Evolutionary conservation across 768 basidiomycete genomes (phyloP), one percentile per base, ranked within the genome.

Genomic region (Royoungia palumana): DNA sequence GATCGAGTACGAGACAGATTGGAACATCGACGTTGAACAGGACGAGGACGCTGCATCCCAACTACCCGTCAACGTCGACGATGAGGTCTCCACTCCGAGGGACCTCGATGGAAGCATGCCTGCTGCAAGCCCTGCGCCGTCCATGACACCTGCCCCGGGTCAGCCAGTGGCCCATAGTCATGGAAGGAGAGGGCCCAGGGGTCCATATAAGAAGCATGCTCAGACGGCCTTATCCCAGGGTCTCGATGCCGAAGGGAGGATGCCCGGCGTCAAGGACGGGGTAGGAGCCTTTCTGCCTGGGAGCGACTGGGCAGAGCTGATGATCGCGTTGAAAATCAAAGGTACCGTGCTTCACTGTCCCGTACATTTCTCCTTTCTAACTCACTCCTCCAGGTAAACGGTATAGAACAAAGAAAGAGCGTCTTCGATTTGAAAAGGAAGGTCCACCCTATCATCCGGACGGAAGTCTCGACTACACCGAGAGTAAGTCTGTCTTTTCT

Each of bases 1-100:
- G 35, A 87, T 89, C 49, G 87, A 89, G 47, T 85, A 84, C 61
- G 87, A 89, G 69, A 81, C 84, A 1, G 85, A 89, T 62, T 89
- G 87, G 87, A 89, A 87, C 56, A 84, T 89, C 49, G 87, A 91
- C 44, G 71, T 86, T 9, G 87, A 87, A 58, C 78, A 77, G 30
- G 87, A 86, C 35, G 85, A 73, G 10, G 72, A 69, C 3, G 61
- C 47, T 7, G 36, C 66, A 1, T 52, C 58, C 8, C 62, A 62
- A 16, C 47, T 22, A 3, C 57, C 37, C 50, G 32, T 71, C 50
- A 69, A 65, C 9, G 63, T 72, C 35, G 72, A 75, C 1, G 71
- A 80, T 27, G 56, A 60, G 25, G 52, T 53, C 8, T 69, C 65
- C 0, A 74, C 76, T 11, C 73, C 72, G 7, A 75, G 77, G 66